A percentile compares a stretch with the other conserved stretches of the same genome.
phyloP scores from a whole-genome alignment of 192 early-diverging fungal genomes.

The Coemansia sp. region DNA sequence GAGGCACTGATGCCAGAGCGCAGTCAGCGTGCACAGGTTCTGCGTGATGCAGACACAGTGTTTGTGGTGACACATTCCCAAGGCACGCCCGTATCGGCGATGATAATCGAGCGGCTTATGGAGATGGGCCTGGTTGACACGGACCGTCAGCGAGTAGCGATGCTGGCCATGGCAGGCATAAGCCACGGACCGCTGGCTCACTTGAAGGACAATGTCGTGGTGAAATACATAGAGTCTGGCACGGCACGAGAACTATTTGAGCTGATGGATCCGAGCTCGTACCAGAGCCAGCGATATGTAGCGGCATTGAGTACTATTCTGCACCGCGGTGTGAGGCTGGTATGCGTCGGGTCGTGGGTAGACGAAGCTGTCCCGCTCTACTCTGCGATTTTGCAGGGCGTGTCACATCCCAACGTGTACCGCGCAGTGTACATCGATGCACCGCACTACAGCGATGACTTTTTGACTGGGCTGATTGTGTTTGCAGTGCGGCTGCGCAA shows the following conservation, averaged over 20 bases:
- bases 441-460: slow-evolving; percentile 75
- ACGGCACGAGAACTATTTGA: slow-evolving; percentile 92
- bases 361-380: slow-evolving; percentile 96
- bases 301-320: slow-evolving; percentile 68
- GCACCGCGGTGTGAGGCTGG: slow-evolving; percentile 65
- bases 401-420: slow-evolving; percentile 77
- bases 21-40: slow-evolving; percentile 19
- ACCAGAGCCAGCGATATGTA: slow-evolving; percentile 68
- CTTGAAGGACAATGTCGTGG: slow-evolving; percentile 76
- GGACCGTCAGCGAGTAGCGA: slow-evolving; percentile 65
- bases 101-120: slow-evolving; percentile 74
- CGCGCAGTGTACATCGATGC: slow-evolving; percentile 91
- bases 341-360: slow-evolving; percentile 83
- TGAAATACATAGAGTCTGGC: slow-evolving; percentile 87
- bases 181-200: slow-evolving; percentile 84
- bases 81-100: slow-evolving; percentile 83
- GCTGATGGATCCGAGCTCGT: slow-evolving; percentile 77
- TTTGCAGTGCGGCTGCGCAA: slow-evolving; percentile 88
- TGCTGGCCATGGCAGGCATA: slow-evolving; percentile 92
- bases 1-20: slow-evolving; percentile 39
- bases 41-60: slow-evolving; percentile 64
- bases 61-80: slow-evolving; percentile 92
- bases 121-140: slow-evolving; percentile 64
- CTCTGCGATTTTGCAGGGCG: slow-evolving; percentile 66
- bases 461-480: slow-evolving; percentile 81